Evolutionary conservation across 78 protist genomes (phyloP), one percentile per base, ranked within the genome.

Genomic region (Ministeria vibrans): DNA sequence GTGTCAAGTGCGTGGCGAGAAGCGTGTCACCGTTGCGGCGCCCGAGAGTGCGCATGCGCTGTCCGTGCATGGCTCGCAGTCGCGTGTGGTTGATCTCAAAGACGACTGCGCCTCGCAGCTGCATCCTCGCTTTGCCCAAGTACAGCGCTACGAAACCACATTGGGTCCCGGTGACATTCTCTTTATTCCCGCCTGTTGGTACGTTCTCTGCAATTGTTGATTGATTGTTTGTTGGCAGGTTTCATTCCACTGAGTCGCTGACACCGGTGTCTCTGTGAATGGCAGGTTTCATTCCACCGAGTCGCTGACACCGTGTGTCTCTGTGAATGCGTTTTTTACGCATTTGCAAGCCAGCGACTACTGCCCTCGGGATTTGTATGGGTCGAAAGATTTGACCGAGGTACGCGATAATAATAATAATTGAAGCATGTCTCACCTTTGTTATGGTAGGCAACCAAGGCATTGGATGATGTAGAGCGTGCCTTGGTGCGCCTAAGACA

Each of bases 111-210:
- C 66, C 66, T 38, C 75, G 66, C 42, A 66, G 34, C 2, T 6
- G 6, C 20, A 1, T 32, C 83, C 83, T 6, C 55, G 59, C 30
- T 79, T 79, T 30, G 39, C 22, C 41, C 3, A 6, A 7, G 71
- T 46, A n/a, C 30, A 34, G 2, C 38, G 51, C n/a, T 27, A 39
- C 23, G 71, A 59, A 28, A 45, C 41, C 49, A 36, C 59, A 1
- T 27, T 76, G 7, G 36, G 45, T 11, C 80, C 80, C 28, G 80
- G 80, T 28, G 78, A 79, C 36, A 36, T 66, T 22, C 59, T 79
- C 66, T 79, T 79, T 59, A 39, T 79, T 2, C 83, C 83, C 4
- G 70, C 75, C 36, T 51, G 30, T 38, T 79, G 83, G 83, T 34
- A 20, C 9, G 9, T 9, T 20, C 55, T 9, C 9, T 49, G 55